Percentiles rank a stretch among this genome's conserved stretches.
These are phyloP conservation scores for Chalciporus piperatus DNA, from an alignment of 768 basidiomycete species.

Conservation along the genomic window DNA sequence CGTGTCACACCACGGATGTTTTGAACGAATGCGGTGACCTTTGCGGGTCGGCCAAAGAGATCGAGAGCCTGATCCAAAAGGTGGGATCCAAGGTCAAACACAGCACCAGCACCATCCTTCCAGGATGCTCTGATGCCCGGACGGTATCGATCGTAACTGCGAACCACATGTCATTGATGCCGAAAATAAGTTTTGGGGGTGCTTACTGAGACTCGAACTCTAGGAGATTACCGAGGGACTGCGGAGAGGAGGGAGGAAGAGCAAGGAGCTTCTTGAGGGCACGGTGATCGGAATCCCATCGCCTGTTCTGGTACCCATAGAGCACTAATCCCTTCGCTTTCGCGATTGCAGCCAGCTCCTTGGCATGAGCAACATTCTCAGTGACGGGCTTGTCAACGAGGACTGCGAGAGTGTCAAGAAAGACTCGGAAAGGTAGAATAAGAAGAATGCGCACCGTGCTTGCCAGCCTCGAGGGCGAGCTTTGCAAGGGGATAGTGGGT, in stretches of 20 bases:
- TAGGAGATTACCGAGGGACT: constrained; percentile 56
- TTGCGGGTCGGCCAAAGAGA: constrained; percentile 73
- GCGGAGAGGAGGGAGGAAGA: constrained; percentile 47
- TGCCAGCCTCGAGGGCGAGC: constrained; percentile 62
- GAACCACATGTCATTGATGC: not conserved
- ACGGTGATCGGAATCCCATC: constrained; percentile 79
- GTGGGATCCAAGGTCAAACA: constrained; percentile 80
- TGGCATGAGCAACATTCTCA: constrained; percentile 55
- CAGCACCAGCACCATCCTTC: constrained; percentile 73
- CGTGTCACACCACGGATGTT: constrained; percentile 68
- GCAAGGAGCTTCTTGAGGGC: constrained; percentile 58
- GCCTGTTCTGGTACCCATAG: constrained; percentile 71
- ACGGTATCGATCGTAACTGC: constrained; percentile 75
- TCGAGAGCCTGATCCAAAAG: constrained; percentile 74
- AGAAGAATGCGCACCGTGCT: constrained; percentile 52
- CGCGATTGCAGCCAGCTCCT: constrained; percentile 59
- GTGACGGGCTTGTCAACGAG: constrained; percentile 81
- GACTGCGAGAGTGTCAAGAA: constrained; percentile 38
- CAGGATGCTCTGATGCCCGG: constrained; percentile 64
- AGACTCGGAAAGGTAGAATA: not conserved
- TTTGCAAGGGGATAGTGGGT: constrained; percentile 73
- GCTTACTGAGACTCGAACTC: constrained; percentile 78
- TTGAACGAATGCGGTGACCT: constrained; percentile 64
- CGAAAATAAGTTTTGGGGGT: not conserved
- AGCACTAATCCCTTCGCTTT: constrained; percentile 57